Evolutionary conservation across 805 yeast genomes (phyloP).

Genomic region (Spathaspora girioi): DNA sequence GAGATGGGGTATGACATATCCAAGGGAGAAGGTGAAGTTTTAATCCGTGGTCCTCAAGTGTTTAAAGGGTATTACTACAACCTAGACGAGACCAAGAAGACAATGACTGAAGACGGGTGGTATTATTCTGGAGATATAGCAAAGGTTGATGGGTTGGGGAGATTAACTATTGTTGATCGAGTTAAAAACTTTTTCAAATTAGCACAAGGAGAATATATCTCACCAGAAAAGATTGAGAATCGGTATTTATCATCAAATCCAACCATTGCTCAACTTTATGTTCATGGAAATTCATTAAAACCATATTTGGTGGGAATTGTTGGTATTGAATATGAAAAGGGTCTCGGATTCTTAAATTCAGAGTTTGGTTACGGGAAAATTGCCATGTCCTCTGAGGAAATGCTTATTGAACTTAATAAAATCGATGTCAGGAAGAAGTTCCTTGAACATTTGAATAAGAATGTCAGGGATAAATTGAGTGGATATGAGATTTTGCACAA

Average conservation of each 20-base stretch:
- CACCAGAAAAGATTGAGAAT: conserved; percentile 70
- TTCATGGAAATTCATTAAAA: conserved; percentile 57
- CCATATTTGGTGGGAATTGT: conserved; percentile 55
- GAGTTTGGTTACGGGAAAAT: conserved; percentile 12
- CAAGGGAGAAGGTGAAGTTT: conserved; percentile 40
- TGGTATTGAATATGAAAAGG: conserved; percentile 51
- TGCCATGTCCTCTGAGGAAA: conserved; percentile 8
- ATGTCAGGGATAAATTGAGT: conserved; percentile 16
- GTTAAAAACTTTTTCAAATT: conserved; percentile 71
- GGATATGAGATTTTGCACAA: conserved; percentile 32
- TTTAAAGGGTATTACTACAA: conserved; percentile 55
- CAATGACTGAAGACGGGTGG: conserved; percentile 57
- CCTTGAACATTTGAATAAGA: conserved; percentile 20
- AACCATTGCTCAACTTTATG: conserved; percentile 47
- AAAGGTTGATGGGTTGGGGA: conserved; percentile 46
- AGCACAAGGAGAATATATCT: conserved; percentile 50
- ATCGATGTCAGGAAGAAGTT: conserved; percentile 16
- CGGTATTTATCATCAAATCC: conserved; percentile 50
- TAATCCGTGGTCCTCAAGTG: conserved; percentile 62
- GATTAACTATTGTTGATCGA: conserved; percentile 59
- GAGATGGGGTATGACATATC: conserved; percentile 16
- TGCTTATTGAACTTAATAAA: conserved; percentile 12
- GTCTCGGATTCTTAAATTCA: conserved; percentile 13
- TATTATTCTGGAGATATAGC: conserved; percentile 65
- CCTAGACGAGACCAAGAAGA: conserved; percentile 49